Percentiles rank a stretch among this genome's conserved stretches.
Evolutionary conservation across 345 rosid species (phyloP).

Genomic region (Punica granatum): DNA sequence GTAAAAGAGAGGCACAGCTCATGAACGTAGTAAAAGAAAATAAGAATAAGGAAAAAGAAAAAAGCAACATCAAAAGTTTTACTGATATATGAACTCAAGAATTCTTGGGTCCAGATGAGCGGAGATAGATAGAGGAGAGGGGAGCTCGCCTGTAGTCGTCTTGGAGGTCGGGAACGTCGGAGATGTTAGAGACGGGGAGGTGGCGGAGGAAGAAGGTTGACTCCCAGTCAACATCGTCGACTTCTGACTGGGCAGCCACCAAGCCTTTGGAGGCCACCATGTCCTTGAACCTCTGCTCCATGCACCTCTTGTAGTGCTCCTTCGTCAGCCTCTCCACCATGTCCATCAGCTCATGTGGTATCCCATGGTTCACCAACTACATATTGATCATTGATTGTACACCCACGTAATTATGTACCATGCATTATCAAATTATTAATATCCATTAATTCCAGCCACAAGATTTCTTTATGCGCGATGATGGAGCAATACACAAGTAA

Average conservation of each 20-base stretch:
- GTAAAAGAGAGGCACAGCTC: no score
- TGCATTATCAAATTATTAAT: no score
- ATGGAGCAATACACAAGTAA: no score
- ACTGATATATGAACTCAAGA: no score
- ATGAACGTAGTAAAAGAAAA: no score
- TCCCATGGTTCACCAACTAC: conserved; percentile 69
- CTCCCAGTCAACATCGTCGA: conserved; percentile 70
- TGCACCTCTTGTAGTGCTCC: conserved; percentile 51
- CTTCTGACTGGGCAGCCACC: conserved; percentile 42
- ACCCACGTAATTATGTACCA: no score
- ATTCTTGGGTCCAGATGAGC: no score
- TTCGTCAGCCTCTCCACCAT: conserved; percentile 58
- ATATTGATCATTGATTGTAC: background rate
- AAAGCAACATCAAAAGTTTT: no score
- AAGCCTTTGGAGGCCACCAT: conserved; percentile 54
- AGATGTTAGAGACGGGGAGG: conserved; percentile 54
- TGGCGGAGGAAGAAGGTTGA: conserved; percentile 66
- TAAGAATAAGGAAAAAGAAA: no score
- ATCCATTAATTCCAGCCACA: no score
- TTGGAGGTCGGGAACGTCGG: conserved; percentile 47
- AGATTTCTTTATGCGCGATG: no score
- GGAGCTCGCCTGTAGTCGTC: conserved; percentile 38
- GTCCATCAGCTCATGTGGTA: conserved; percentile 60
- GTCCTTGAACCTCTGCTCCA: conserved; percentile 64
- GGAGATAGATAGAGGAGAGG: background rate